Evolutionary conservation across 1,284 basidiomycete species (phyloP).

Genomic region (Phylloboletellus chloephorus): DNA sequence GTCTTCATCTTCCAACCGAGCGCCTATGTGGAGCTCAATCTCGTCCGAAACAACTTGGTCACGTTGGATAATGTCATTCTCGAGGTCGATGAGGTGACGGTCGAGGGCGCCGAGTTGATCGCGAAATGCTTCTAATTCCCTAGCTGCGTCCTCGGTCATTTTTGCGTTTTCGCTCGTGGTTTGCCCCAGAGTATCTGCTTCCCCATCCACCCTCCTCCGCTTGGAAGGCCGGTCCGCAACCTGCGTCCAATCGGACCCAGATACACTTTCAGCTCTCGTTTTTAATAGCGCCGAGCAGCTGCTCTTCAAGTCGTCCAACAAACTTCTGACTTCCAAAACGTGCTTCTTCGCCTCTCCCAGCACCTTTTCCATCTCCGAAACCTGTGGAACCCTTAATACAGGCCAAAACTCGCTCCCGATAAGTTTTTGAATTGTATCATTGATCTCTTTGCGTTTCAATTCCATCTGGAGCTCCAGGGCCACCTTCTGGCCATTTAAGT

Average conservation of each 20-base stretch:
- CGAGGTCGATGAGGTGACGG: constrained; percentile 34
- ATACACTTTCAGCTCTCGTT: constrained; percentile 4
- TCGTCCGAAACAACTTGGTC: constrained; percentile 34
- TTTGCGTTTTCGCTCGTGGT: constrained; percentile 14
- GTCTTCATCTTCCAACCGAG: constrained; percentile 32
- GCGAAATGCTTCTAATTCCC: constrained; percentile 36
- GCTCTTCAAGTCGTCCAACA: constrained; percentile 24
- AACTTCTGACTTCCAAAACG: constrained; percentile 22
- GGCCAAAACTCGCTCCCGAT: constrained; percentile 29
- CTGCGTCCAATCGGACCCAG: constrained; percentile 8
- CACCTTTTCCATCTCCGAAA: constrained; percentile 25
- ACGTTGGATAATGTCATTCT: constrained; percentile 41
- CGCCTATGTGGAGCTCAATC: constrained; percentile 37
- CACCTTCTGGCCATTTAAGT: constrained; percentile 16
- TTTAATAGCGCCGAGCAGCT: constrained; percentile 23
- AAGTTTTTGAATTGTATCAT: constrained; percentile 24
- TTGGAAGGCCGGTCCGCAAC: constrained; percentile 34
- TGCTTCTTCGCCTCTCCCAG: constrained; percentile 26
- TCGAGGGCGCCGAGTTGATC: constrained; percentile 39
- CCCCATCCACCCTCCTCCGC: constrained; percentile 34
- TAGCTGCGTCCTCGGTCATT: constrained; percentile 10
- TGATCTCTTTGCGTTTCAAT: constrained; percentile 29
- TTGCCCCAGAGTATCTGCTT: constrained; percentile 1
- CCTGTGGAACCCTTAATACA: constrained; percentile 21
- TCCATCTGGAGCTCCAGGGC: constrained; percentile 22